Base-by-base conservation (phyloP, 208 protist species). In the Trypanosoma scelopori region DNA sequence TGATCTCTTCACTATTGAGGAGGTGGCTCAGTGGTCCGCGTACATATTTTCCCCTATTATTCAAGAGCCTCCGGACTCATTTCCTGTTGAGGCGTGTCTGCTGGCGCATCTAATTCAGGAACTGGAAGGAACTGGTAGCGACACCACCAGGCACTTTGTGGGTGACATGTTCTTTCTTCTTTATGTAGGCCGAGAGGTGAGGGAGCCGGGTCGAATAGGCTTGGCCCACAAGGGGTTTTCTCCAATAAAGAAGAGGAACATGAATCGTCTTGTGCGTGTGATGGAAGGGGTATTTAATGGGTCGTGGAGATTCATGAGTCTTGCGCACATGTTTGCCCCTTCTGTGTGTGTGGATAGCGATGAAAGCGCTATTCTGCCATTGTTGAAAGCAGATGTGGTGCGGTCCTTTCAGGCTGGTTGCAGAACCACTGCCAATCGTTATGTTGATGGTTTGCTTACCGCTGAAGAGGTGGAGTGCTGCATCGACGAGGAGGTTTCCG, bases 281-380 rank as follows among this genome's bases (percentile, higher is more conserved):
- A 55, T 39, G 25, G 60, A 65, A 35, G 11, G 23, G 11, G 9
- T 65, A 35, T 45, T 55, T 35, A 65, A 65, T 32, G 49, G 60
- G 16, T 6, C 20, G 32, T 6, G 6, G 23, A 32, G 25, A 15
- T 47, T 4, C 1, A 15, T 32, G 1, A n/a, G 3, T 41, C 1
- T 20, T 15, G 16, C 28, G 6, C 22, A 55, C 46, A 18, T 57
- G 5, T 65, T 65, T 25, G 11, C 15, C 6, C 49, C 60, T 20
- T 18, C 37, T 28, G 11, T 50, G 41, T 53, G 23, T 30, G 46
- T 53, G 13, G 60, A 41, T n/a, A 41, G 25, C 22, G 60, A 65
- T 23, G 46, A 65, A 41, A 37, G 16, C 41, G 57, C 18, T 20
- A 63, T 63, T 5, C 1, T 1, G 20, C 35, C 28, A 22, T 20